These are phyloP conservation scores for Hanseniaspora occidentalis DNA, from an alignment of 805 yeast genomes.

Conservation along the genomic window DNA sequence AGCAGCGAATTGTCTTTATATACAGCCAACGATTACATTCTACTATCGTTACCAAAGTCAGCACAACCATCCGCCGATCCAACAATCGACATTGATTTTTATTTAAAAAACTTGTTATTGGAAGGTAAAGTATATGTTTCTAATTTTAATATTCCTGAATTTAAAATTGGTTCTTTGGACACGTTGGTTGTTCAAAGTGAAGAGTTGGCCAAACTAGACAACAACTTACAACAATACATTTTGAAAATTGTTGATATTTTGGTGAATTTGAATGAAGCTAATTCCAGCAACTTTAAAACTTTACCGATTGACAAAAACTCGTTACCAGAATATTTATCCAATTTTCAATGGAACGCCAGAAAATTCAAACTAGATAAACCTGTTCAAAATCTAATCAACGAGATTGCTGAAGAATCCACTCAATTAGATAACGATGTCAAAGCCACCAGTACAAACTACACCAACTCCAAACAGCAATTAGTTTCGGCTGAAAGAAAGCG, in stretches of 20 bases:
- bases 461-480: constrained; percentile 70
- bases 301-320: constrained; percentile 40
- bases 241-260: constrained; percentile 69
- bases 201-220: constrained; percentile 72
- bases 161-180: constrained; percentile 92
- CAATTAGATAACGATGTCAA: constrained; percentile 79
- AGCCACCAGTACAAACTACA: constrained; percentile 60
- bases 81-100: constrained; percentile 28
- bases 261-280: constrained; percentile 30
- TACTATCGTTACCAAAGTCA: constrained; percentile 43
- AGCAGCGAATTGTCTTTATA: constrained; percentile 15
- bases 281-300: constrained; percentile 35
- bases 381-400: constrained; percentile 57
- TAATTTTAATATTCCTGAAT: constrained; percentile 58
- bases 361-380: constrained; percentile 80
- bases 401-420: constrained; percentile 64
- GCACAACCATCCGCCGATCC: constrained; percentile 41
- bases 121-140: constrained; percentile 48
- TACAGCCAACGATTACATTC: constrained; percentile 26
- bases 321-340: constrained; percentile 48
- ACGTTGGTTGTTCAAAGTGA: constrained; percentile 83
- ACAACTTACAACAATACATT: constrained; percentile 59
- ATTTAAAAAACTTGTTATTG: constrained; percentile 44
- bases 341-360: constrained; percentile 78
- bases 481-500: constrained; percentile 85